phyloP scores from a whole-genome alignment of 352 stramenopile species.

The Phytophthora palmivora region DNA sequence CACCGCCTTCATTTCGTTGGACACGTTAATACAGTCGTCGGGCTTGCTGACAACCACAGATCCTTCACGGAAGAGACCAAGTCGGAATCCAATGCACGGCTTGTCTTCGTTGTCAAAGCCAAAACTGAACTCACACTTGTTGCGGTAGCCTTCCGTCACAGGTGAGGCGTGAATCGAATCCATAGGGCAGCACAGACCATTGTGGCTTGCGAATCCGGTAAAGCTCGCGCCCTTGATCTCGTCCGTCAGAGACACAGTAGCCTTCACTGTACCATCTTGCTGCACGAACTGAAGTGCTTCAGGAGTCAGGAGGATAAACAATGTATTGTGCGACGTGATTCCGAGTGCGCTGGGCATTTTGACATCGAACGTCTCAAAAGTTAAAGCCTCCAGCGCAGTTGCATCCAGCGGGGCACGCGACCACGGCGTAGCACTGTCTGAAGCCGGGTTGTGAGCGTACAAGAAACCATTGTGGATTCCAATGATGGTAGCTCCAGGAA shows the following conservation, averaged over 20 bases:
- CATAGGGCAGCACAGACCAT: slow-evolving; percentile 85
- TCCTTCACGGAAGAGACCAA: slow-evolving; percentile 83
- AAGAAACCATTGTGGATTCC: slow-evolving; percentile 78
- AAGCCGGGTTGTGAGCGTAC: slow-evolving; percentile 52
- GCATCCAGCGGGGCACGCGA: slow-evolving; percentile 56
- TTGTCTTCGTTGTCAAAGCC: slow-evolving; percentile 81
- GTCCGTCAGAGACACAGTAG: slow-evolving; percentile 40
- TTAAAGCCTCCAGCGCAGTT: slow-evolving; percentile 56
- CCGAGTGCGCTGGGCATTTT: slow-evolving; percentile 43
- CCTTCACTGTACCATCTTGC: slow-evolving; percentile 43
- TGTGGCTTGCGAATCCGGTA: slow-evolving; percentile 81
- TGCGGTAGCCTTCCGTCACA: slow-evolving; percentile 91
- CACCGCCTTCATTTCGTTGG: slow-evolving; percentile 82
- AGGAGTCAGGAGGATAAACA: slow-evolving; percentile 69
- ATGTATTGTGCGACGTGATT: slow-evolving; percentile 80
- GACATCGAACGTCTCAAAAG: slow-evolving; percentile 49
- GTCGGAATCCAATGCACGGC: slow-evolving; percentile 88
- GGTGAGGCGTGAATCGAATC: slow-evolving; percentile 90
- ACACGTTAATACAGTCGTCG: slow-evolving; percentile 82
- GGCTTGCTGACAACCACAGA: slow-evolving; percentile 75
- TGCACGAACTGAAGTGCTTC: slow-evolving; percentile 53
- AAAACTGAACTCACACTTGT: slow-evolving; percentile 99
- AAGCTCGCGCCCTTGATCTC: slow-evolving; percentile 30
- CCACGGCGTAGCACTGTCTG: slow-evolving; percentile 38
- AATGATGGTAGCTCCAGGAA: slow-evolving; percentile 54